Evolutionary conservation across 2,329 filamentous ascomycete genomes (phyloP).

Genomic region (Lomentospora prolificans): DNA sequence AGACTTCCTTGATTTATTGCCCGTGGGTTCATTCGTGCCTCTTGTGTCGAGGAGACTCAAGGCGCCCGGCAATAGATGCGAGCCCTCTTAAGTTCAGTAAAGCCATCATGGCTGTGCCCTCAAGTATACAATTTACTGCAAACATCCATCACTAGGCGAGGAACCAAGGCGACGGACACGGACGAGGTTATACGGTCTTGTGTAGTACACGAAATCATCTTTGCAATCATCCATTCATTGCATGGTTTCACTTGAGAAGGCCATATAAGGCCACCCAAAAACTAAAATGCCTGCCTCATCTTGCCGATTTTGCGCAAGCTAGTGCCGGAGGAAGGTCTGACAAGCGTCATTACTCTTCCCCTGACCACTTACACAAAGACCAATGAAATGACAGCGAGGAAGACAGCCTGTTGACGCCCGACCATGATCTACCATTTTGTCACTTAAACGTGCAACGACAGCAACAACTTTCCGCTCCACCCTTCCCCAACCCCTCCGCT

Average conservation of each 20-base stretch:
- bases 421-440: constrained; percentile 8
- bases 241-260: constrained; percentile 3
- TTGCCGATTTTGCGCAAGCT: background rate
- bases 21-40: too few species aligned
- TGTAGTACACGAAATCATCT: background rate
- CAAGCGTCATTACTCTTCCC: background rate
- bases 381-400: constrained; percentile 6
- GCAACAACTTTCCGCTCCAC: background rate
- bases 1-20: too few species aligned
- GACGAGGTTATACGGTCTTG: too few species aligned
- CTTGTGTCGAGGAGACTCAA: too few species aligned
- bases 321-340: background rate
- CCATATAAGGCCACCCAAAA: background rate
- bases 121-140: too few species aligned
- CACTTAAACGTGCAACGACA: constrained; percentile 1
- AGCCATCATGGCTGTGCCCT: background rate
- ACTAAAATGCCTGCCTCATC: constrained; percentile 4
- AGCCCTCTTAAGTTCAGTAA: too few species aligned
- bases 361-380: background rate
- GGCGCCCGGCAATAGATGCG: too few species aligned
- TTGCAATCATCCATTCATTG: constrained; percentile 7
- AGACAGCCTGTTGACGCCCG: constrained; percentile 8
- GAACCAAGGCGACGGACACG: background rate
- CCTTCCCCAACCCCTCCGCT: background rate
- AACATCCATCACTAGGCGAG: too few species aligned